Evolutionary conservation across 345 rosid genomes (phyloP), one percentile per base, ranked within the genome.

Genomic region (Stellera chamaejasme): DNA sequence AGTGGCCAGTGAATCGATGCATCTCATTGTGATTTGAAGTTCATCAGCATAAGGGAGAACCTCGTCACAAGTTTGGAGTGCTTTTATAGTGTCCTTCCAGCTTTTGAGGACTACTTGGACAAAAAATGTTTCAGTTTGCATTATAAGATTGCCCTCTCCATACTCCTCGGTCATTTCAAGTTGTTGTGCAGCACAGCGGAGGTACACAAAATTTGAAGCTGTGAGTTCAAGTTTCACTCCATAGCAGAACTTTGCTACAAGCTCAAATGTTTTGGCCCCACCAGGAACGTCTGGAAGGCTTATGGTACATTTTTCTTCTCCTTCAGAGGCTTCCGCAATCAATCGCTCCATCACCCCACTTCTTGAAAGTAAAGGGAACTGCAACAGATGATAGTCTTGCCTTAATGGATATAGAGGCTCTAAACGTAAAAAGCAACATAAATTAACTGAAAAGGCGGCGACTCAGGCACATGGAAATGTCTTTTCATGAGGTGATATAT

Each of bases 171-270:
- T 87, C 99, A 93, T 89, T 59, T 83, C 82, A 46, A 93, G 87
- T 72, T 67, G 81, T 72, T 93, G 92, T 59, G 97, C 88, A 54
- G 95, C 96, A 71, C 90, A 83, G 11, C 84, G 80, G 25, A 93
- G 85, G 69, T 72, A 80, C 15, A 83, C 92, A 50, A 90, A 90
- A 69, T 93, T 93, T 12, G 92, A 79, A 48, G 97, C 80, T 48
- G 97, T 89, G 59, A 89, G 87, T 54, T 93, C 97, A 13, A 93
- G 95, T 71, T 89, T 93, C 71, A 93, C 95, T n/a, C 97, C 97
- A 7, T 93, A 93, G 72, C 97, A 93, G 75, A 93, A 93, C 72
- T 89, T 93, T 49, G 95, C 96, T 39, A 93, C 76, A 54, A 87
- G 95, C 67, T 93, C 99, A 72, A 93, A 93, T 16, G 95, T 93